Base-by-base conservation (phyloP, 805 yeast species). In the Starmerella bacillaris region DNA sequence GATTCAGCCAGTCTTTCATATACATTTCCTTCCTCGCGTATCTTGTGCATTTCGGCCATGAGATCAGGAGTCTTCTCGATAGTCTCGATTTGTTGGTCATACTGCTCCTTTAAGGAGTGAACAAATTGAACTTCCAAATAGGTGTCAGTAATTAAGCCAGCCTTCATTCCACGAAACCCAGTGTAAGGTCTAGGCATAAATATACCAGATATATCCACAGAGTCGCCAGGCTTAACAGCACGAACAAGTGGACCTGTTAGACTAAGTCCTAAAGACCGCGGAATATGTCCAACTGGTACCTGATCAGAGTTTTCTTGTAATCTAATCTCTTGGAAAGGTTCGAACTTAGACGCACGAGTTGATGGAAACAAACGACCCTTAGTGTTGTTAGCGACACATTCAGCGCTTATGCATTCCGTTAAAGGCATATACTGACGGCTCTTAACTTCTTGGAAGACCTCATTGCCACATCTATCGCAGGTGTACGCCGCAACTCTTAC, bases 201-300 rank as follows among this genome's bases (percentile, higher is more conserved):
- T 18, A 89, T 74, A 36, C 99, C 99, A 0, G 92, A 67, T 24
- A 86, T 72, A 54, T 89, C 96, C 22, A 83, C 95, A 21, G 77
- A 67, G 55, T 89, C 98, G 49, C 99, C 99, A 1, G 99, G 96
- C 42, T 74, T 71, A 63, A 80, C 65, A 9, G 77, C 59, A 49
- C 99, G 70, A 20, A 83, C 95, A 37, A 89, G 60, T 39, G 80
- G 77, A 30, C 99, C 99, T 49, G 78, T 79, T n/a, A 86, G 73
- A 53, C 86, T 94, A 37, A 86, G 67, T 12, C 76, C 70, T 43
- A 89, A 63, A 21, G 82, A 61, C 50, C 99, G 70, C 33, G 99
- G 99, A 43, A 89, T 89, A 56, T 86, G 94, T 35, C 98, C 98
- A 20, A 84, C 86, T 1, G 99, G 99, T 14, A 89, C 98, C 59